Base-by-base conservation (phyloP, 2,329 filamentous ascomycete genomes). In the Blumeria graminis region DNA sequence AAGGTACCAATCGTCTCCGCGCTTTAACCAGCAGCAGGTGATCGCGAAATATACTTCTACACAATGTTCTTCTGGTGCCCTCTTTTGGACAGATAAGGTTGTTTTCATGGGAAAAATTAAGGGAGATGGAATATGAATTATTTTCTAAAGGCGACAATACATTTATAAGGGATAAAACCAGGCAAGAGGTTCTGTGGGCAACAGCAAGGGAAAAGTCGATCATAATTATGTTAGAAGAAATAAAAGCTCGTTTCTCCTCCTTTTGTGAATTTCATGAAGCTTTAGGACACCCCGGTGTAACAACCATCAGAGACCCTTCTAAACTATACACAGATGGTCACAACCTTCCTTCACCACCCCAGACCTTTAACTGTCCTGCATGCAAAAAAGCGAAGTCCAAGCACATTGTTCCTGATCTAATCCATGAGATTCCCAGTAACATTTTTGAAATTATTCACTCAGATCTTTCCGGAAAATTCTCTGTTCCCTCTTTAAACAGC, bases 381-480 rank as follows among this genome's bases (percentile, higher is more conserved):
- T 55, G 35, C 11, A 55, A 41, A 55, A 55, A 43, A 55, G 13
- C 52, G 7, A 55, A 55, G 22, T 55, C 52, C 10, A 55, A 28
- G 6, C 52, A 55, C 14, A 14, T 22, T 22, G 11, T 28, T 7
- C 28, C 28, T 14, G 11, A 51, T 51, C 11, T 9, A 51, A 51
- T 33, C 1, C 10, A 14, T 51, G 22, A 51, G 22, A 5, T 34
- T 35, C 22, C 46, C 13, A 10, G 5, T 14, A 55, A 34, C 4
- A 1, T 11, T 14, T 55, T 55, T 43, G 52, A 55, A 14, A 22
- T 33, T 3, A 55, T 55, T 22, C 36, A 55, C 16, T 41, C 35
- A 14, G 52, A 55, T 55, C 52, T 41, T 32, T 43, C 52, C n/a
- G 52, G 52, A 41, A 55, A 55, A 33, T 55, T 55, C 16, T 55